Evolutionary conservation across 768 basidiomycete species (phyloP), one percentile per base, ranked within the genome.

Genomic region (Collybia sordida): DNA sequence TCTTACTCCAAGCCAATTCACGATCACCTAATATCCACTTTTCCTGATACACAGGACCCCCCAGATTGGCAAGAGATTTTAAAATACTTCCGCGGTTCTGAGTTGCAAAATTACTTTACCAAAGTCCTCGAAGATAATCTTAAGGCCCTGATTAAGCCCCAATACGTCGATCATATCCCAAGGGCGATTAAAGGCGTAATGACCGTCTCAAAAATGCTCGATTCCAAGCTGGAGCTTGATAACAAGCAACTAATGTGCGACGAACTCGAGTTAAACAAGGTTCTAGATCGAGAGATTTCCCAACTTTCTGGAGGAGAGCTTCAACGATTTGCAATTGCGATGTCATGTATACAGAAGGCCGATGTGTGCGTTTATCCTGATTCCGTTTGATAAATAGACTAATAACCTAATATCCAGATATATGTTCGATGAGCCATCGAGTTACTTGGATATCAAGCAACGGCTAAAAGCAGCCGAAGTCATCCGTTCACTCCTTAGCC

Each of bases 351-450:
- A 40, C 93, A 98, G 68, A 81, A 70, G 50, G 97, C 97, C 38
- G 96, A 99, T 66, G 93, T 99, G 90, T 94, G 71, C 59, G 93
- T 76, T 6, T 18, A 27, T 17, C 19, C 37, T 37, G 49, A 47
- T 40, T 19, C 49, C 21, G 31, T 15, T 21, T 44, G 25, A 14
- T 36, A 40, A 4, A 37, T 24, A 37, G 58, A 45, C 52, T 27
- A 19, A 47, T 12, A 14, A 21, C 1, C 45, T 21, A 19, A 21
- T 64, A 11, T 25, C 23, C 21, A 93, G 91, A 31, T 97, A 97
- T 76, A 98, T 98, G 94, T 98, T 98, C 64, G 94, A 98, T 74
- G 97, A 98, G 65, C 97, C 97, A 14, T 98, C 96, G 25, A 93
- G 90, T 76, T 99, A 98, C 66, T 81, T 99, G 57, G 97, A 99